phyloP scores from a whole-genome alignment of 345 rosid genomes.

The Turritis glabra region DNA sequence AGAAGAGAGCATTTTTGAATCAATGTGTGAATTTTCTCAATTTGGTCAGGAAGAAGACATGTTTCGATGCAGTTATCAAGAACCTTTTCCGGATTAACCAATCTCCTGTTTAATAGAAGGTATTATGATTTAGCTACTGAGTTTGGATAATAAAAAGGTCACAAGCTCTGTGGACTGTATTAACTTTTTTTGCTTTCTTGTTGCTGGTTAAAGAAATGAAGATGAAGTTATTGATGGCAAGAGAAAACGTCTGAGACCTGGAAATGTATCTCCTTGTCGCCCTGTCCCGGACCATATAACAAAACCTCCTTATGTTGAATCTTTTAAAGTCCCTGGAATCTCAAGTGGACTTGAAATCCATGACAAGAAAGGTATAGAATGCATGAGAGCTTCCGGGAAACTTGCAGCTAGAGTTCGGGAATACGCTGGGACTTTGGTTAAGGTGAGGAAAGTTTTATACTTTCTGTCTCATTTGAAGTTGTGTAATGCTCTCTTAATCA shows the following conservation, averaged over 20 bases:
- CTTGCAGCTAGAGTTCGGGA: conserved; percentile 87
- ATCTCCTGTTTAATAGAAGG: conserved; percentile 78
- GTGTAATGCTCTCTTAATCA: conserved; percentile 16
- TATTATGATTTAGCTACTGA: conserved; percentile 24
- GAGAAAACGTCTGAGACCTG: conserved; percentile 64
- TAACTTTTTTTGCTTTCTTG: not conserved
- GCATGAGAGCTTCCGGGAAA: conserved; percentile 89
- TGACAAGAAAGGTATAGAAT: conserved; percentile 67
- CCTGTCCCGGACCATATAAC: conserved; percentile 70
- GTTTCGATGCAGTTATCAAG: conserved; percentile 69
- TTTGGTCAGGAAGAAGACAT: conserved; percentile 51
- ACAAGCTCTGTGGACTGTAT: no score
- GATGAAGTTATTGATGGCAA: conserved; percentile 52
- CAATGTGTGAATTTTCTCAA: not conserved
- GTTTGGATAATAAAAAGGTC: no score
- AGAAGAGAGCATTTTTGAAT: not conserved
- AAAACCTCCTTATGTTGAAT: conserved; percentile 69
- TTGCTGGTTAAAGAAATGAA: conserved; percentile 39
- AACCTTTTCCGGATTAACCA: conserved; percentile 61
- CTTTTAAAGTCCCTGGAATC: conserved; percentile 61
- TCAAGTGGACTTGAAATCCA: conserved; percentile 76
- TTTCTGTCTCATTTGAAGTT: not conserved
- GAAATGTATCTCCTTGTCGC: conserved; percentile 68
- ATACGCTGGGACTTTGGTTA: conserved; percentile 80
- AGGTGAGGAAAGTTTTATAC: conserved; percentile 47